Evolutionary conservation across 179 eudicot genomes (phyloP), one percentile per base, ranked within the genome.

Genomic region (Patellifolia procumbens): DNA sequence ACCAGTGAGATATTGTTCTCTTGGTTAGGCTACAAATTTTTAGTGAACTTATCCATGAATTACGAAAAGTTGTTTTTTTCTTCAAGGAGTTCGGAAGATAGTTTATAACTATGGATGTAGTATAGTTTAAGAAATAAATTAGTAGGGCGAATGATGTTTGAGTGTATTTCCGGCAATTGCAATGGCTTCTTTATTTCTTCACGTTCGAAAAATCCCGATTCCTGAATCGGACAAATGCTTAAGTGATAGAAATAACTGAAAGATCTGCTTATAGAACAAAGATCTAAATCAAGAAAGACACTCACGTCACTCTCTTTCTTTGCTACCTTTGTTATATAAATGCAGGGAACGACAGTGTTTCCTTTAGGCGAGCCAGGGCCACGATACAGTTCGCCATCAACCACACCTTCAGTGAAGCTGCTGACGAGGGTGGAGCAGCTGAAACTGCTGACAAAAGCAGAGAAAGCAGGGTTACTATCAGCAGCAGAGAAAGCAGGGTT

Each of bases 381-480:
- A 31, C 42, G 75, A 61, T 52, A 74, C 42, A 60, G 70, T 56
- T 39, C 86, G 4, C 32, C 51, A 35, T 51, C 83, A n/a, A 53
- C 69, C 24, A 35, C 39, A 8, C 16, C 66, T 13, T 24, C 68
- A 35, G 60, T 89, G 82, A 94, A 89, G 87, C 92, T 94, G 19
- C 82, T 94, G 34, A 92, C 98, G 46, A 81, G 77, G 97, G 73
- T 94, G 56, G 93, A 92, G 87, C 88, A 92, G 82, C 88, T 70
- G 37, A 82, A 89, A 34, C 95, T 92, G 34, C 88, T 94, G 58
- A 94, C 96, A 31, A 94, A 91, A 78, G 97, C 97, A 5, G 97
- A 94, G 86, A 94, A 70, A 70, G 98, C 98, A 10, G 98, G 98
- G 15, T 78, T 94, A 22, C 81, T 94, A 32, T 91, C 98, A 24